Base-by-base conservation (phyloP, 1,284 basidiomycete genomes). In the Apiotrichum akiyoshidainum region DNA sequence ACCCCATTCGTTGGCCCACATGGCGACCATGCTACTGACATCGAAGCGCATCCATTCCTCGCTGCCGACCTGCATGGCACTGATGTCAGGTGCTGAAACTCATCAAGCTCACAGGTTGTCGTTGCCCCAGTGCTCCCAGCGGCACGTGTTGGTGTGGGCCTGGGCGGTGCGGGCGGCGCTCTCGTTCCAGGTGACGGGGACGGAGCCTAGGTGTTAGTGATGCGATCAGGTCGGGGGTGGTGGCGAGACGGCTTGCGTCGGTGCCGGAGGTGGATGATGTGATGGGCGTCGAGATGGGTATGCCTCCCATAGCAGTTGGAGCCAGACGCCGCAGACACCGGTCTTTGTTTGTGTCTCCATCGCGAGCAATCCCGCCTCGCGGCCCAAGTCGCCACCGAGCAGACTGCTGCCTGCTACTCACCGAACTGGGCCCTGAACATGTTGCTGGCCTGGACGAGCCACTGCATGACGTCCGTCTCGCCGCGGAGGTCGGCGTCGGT, bases 1-100 rank as follows among this genome's bases (percentile, higher is more conserved):
- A 59, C 58, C 50, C 61, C 61, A 63, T 46, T 63, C 61, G 34
- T 21, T 46, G 6, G 61, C 58, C 61, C 61, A 63, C 55, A 63
- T 57, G 45, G 40, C 55, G 22, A 55, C 52, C 61, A 63, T 63
- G 31, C 55, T 50, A 45, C 56, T 56, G 22, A 63, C 45, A 22
- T 57, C 55, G 35, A 59, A 63, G 26, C 58, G 57, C 26, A 45
- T 49, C 0, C 19, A 22, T 13, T 44, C 47, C 7, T 44, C 45
- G 3, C 48, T 52, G 26, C 45, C 53, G 5, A 26, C 54, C 52
- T 55, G 47, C 41, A 46, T 31, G 0, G 61, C 61, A 8, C 56
- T 57, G 45, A 0, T 11, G 41, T 19, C 37, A 53, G 46, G 9
- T 5, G 14, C 16, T 19, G 11, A 8, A 12, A 37, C 17, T 3